A percentile compares a stretch with the other conserved stretches of the same genome.
Conservation (phyloP, 441 rosid species). For the Croton setiger region DNA sequence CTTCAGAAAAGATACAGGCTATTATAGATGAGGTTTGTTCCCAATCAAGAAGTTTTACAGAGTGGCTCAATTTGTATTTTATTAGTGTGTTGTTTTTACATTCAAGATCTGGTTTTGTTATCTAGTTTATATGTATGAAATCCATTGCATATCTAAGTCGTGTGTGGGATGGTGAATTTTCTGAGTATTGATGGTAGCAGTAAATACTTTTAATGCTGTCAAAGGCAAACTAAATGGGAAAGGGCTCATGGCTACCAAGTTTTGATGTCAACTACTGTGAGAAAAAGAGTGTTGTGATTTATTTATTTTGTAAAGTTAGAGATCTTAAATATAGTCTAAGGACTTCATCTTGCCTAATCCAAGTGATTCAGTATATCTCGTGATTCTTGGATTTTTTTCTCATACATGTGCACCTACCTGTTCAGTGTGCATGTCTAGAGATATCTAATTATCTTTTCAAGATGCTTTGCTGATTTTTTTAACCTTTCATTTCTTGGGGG, state of each 20-base stretch:
- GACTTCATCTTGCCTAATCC: neutral
- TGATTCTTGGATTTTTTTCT: too few relatives aligned
- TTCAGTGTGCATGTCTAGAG: constrained; percentile 1
- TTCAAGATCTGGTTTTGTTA: constrained; percentile 9
- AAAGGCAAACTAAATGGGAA: constrained; percentile 2
- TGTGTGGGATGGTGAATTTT: neutral
- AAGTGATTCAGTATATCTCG: neutral
- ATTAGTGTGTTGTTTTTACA: neutral
- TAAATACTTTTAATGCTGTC: constrained; percentile 1
- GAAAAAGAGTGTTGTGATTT: neutral
- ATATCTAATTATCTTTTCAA: neutral
- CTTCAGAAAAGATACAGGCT: constrained; percentile 57
- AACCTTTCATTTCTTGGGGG: neutral
- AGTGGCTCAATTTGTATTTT: neutral
- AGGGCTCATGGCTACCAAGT: neutral
- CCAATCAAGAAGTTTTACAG: constrained; percentile 8
- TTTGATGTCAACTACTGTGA: constrained; percentile 2
- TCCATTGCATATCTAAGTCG: neutral
- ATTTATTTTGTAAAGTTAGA: constrained; percentile 3
- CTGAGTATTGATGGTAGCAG: neutral
- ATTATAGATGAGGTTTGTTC: constrained; percentile 63
- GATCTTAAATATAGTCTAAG: neutral
- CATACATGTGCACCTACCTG: neutral
- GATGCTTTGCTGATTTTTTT: constrained; percentile 4
- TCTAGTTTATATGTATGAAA: neutral